These are phyloP conservation scores for Irpex sp. DNA, from an alignment of 1,284 basidiomycete genomes.

Conservation along the genomic window DNA sequence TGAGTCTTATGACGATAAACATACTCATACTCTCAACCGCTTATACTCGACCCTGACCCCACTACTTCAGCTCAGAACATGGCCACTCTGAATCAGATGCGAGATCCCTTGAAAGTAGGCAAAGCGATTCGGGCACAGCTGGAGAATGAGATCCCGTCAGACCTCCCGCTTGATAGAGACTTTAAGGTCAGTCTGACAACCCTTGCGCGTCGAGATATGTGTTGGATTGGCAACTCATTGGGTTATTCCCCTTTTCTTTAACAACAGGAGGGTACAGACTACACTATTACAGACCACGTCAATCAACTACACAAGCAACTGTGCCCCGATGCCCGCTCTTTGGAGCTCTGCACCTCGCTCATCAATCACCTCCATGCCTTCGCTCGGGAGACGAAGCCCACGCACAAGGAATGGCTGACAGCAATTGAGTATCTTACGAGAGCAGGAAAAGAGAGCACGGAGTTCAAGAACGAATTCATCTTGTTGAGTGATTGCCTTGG, in stretches of 20 bases:
- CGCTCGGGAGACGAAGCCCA: conserved; percentile 35
- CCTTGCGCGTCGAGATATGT: neutral
- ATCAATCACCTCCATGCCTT: conserved; percentile 37
- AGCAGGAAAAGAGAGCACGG: conserved; percentile 35
- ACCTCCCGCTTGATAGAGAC: conserved; percentile 33
- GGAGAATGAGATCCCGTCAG: conserved; percentile 31
- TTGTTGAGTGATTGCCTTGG: conserved; percentile 39
- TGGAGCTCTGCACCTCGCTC: conserved; percentile 32
- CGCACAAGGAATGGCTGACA: conserved; percentile 35
- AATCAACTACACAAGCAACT: conserved; percentile 30
- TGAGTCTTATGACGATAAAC: neutral
- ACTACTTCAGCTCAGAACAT: conserved; percentile 7
- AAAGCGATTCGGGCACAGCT: conserved; percentile 35
- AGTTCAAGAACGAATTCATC: conserved; percentile 39
- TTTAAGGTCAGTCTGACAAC: conserved; percentile 16
- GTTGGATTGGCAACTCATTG: too few relatives aligned
- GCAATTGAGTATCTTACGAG: conserved; percentile 33
- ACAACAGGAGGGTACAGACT: conserved; percentile 26
- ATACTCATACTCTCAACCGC: neutral
- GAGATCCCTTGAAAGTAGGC: conserved; percentile 33
- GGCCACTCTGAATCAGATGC: conserved; percentile 30
- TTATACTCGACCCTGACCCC: neutral
- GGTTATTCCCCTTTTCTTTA: too few relatives aligned
- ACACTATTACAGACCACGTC: conserved; percentile 35
- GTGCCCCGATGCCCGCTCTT: conserved; percentile 32